A percentile compares a stretch with the other conserved stretches of the same genome.
Conservation (phyloP, 2,329 filamentous ascomycete genomes). For the Chaetomium olivaceum region DNA sequence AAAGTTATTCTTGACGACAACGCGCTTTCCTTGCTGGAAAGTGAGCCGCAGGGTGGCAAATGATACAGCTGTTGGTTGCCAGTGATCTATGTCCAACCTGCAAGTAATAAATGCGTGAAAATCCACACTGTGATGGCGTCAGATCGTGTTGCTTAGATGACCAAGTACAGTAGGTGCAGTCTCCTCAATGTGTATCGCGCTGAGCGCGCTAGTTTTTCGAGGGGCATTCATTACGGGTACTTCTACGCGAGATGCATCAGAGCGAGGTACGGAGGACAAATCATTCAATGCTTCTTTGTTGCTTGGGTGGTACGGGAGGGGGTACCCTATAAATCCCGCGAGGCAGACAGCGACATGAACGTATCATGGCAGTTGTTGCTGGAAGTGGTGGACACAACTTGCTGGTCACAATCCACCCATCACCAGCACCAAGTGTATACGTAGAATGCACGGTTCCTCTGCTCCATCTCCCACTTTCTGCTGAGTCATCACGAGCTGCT, state of each 20-base stretch:
- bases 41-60: neutral
- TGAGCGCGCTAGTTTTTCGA: no score
- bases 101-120: no score
- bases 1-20: neutral
- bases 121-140: neutral
- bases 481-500: constrained; percentile 8
- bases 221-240: no score
- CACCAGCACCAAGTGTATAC: no score
- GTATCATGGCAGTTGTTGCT: neutral
- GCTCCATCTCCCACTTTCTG: neutral
- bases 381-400: neutral
- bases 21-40: neutral
- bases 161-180: neutral
- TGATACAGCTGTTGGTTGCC: no score
- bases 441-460: neutral
- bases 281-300: neutral
- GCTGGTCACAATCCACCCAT: neutral
- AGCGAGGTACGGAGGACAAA: no score
- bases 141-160: neutral
- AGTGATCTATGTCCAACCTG: no score
- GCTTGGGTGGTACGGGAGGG: neutral
- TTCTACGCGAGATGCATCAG: no score
- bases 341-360: neutral
- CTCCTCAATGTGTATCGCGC: no score
- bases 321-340: neutral